These are phyloP conservation scores for Cordia subcordata DNA, from an alignment of 257 asterid genomes.

Conservation along the genomic window DNA sequence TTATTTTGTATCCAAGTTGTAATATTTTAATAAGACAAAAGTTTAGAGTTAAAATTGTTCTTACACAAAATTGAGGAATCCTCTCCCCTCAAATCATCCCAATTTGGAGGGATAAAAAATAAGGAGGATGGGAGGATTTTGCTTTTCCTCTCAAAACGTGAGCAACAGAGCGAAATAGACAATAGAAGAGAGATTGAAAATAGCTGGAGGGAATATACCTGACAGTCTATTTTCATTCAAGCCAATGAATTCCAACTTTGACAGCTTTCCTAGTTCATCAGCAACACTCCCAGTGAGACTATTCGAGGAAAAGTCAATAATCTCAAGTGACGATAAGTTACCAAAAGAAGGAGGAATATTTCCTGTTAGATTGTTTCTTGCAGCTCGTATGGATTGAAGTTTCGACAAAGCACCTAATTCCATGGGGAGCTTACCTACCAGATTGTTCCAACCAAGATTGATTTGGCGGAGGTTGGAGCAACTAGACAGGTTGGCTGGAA, in stretches of 20 bases:
- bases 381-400: constrained; percentile 9
- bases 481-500: constrained; percentile 21
- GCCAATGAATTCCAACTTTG: background rate
- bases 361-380: constrained; percentile 11
- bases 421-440: constrained; percentile 14
- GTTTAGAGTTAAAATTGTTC: no score
- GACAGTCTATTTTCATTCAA: background rate
- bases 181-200: background rate
- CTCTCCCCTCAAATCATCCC: no score
- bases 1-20: no score
- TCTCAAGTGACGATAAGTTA: constrained; percentile 6
- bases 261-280: background rate
- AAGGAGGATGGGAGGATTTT: no score
- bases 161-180: no score
- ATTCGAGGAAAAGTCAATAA: constrained; percentile 13
- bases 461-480: constrained; percentile 17
- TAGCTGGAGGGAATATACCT: background rate
- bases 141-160: no score
- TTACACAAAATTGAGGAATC: no score
- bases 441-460: constrained; percentile 20
- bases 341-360: constrained; percentile 13
- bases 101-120: no score
- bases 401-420: constrained; percentile 14
- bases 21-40: no score
- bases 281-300: background rate